These are phyloP conservation scores for Collybia nuda DNA, from an alignment of 768 basidiomycete species.

Conservation along the genomic window DNA sequence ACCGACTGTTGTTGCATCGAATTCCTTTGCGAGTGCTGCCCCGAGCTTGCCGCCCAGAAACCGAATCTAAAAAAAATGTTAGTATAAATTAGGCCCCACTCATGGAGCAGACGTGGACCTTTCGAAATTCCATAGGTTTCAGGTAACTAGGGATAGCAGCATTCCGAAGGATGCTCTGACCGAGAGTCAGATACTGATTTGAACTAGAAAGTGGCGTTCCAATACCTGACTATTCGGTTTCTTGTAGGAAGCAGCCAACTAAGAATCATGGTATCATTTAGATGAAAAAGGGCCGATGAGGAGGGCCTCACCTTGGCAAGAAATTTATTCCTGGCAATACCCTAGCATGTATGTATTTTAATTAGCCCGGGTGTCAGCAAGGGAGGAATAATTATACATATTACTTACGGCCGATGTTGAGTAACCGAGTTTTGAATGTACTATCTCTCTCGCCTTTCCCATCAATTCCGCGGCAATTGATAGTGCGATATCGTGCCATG, in stretches of 20 bases:
- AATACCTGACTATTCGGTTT: conserved; percentile 87
- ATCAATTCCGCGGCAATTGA: conserved; percentile 88
- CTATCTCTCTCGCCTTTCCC: conserved; percentile 66
- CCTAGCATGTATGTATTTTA: conserved; percentile 40
- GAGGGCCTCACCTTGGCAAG: conserved; percentile 73
- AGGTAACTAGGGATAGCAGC: conserved; percentile 84
- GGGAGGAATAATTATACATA: background rate
- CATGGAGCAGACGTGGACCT: conserved; percentile 38
- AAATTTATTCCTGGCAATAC: conserved; percentile 91
- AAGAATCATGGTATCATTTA: background rate
- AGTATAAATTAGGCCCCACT: conserved; percentile 1
- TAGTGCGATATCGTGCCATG: conserved; percentile 93
- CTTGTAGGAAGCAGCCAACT: conserved; percentile 89
- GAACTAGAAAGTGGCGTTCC: background rate
- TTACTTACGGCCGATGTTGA: conserved; percentile 85
- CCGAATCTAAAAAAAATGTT: conserved; percentile 61
- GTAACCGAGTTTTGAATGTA: conserved; percentile 76
- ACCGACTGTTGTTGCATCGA: conserved; percentile 84
- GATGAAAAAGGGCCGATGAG: background rate
- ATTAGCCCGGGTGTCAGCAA: background rate
- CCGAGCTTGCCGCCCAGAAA: conserved; percentile 96
- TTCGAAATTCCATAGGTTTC: conserved; percentile 83
- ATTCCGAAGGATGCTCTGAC: conserved; percentile 81
- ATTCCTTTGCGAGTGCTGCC: conserved; percentile 80
- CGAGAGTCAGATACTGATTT: background rate